Base-by-base conservation (phyloP, 2,329 filamentous ascomycete genomes). In the Phyllosticta paracitricarpa region DNA sequence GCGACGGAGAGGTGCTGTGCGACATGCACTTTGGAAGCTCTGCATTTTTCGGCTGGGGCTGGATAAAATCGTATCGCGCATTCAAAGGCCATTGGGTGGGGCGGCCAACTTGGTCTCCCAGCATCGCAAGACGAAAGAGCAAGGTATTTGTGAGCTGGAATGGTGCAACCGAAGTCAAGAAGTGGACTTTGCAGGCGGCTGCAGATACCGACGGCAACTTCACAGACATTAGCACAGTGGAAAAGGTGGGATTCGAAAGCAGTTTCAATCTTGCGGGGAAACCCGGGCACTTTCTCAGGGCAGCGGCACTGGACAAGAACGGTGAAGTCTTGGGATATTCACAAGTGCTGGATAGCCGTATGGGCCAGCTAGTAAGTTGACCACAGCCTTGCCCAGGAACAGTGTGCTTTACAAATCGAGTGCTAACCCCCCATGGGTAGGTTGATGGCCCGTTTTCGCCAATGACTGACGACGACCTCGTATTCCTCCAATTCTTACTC, bases 211-310 rank as follows among this genome's bases (percentile, higher is more conserved):
- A 51, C 69, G 2, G 68, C 81, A 17, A 71, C 81, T 57, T 19
- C 10, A 78, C 76, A 22, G 82, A 76, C 73, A 78, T 81, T 12
- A 77, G 78, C 12, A 74, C 73, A 12, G 30, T 62, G 9, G 19
- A 22, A 30, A 62, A 62, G 17, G 24, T n/a, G 12, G 52, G 60
- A 8, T 62, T 62, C 51, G 60, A 62, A 35, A 40, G 25, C 33
- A 24, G n/a, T 19, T 48, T 62, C 28, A 25, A 51, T 19, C 22
- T 57, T n/a, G 33, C 26, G 8, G 56, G 56, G 8, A 40, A 25
- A 17, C 28, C 14, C 14, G 53, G 19, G 4, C 24, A 56, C 1
- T 54, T 24, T 12, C 55, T 62, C 28, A 7, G 52, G 2, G 60
- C 54, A 25, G 51, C 30, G 51, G 60, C 60, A 33, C n/a, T 58